Evolutionary conservation across 148 eudicot species (phyloP), one percentile per base, ranked within the genome.

Genomic region (Chenopodium suecicum): DNA sequence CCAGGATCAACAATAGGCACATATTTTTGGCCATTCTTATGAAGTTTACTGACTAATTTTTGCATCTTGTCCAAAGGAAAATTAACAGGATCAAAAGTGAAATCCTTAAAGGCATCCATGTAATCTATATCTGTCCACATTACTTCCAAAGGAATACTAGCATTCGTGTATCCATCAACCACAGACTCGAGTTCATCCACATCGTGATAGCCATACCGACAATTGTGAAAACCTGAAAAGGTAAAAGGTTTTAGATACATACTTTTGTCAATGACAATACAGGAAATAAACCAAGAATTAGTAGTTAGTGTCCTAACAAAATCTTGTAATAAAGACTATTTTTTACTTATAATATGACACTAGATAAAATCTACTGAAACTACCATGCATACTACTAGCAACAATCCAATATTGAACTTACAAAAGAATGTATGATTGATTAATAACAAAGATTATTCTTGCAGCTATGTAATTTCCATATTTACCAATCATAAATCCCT

Each of bases 1-100:
- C 98, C 98, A 29, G 98, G 97, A 90, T 93, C 98, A 69, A 95
- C 60, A 75, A 95, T 95, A 66, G 89, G 80, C 12, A 95, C 94
- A 75, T 93, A 93, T 80, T 84, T 90, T 79, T 92, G 97, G 41
- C 90, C 91, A 60, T 92, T 91, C 22, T 58, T 79, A 77, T 95
- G 98, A 78, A 95, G 95, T n/a, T 29, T 69, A 47, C 69, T 37
- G 1, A 95, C 87, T 60, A 95, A 92, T 63, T 78, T 79, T 54
- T 78, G 83, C 97, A 95, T 89, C 86, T 86, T 81, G 11, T 89
- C 80, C 7, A 83, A 22, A 12, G 96, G 98, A 74, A 86, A 95
- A 23, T 93, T 91, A 25, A 88, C 50, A 12, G 91, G 91, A 70
- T 89, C 89, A 22, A 89, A 48, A 70, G 91, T 87, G 76, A 89